These are phyloP conservation scores for Colletotrichum sp. DNA, from an alignment of 2,329 filamentous ascomycete species.

Conservation along the genomic window DNA sequence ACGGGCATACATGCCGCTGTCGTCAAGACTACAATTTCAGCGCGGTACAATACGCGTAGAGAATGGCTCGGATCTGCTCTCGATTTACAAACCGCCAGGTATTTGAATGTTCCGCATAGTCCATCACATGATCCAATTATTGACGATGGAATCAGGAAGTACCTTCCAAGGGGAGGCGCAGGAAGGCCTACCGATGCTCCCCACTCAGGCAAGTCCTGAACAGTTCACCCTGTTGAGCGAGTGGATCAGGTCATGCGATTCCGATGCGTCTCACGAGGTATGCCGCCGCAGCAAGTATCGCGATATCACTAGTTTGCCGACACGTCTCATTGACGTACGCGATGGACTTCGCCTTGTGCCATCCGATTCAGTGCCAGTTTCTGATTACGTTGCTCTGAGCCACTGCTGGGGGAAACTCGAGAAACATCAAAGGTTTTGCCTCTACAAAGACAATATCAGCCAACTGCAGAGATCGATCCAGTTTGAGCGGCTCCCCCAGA, in stretches of 20 bases:
- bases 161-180: not conserved
- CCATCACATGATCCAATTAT: not conserved
- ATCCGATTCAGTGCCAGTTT: not conserved
- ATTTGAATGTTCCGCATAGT: not conserved
- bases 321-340: not conserved
- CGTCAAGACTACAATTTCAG: not conserved
- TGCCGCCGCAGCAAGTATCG: not conserved
- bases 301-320: not conserved
- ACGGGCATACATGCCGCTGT: not conserved
- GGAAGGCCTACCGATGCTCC: not conserved
- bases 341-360: not conserved
- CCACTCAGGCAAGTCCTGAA: not conserved
- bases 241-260: not conserved
- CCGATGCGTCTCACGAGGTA: not conserved
- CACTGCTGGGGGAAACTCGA: slow-evolving; percentile 24
- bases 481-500: slow-evolving; percentile 7
- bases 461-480: not conserved
- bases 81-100: not conserved
- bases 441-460: not conserved
- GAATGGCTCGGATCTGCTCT: not conserved
- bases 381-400: slow-evolving; percentile 20
- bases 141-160: not conserved
- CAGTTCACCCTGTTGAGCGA: not conserved
- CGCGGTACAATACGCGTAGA: not conserved
- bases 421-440: not conserved